Evolutionary conservation across 2,329 filamentous ascomycete species (phyloP).

Genomic region (Cytospora mali): DNA sequence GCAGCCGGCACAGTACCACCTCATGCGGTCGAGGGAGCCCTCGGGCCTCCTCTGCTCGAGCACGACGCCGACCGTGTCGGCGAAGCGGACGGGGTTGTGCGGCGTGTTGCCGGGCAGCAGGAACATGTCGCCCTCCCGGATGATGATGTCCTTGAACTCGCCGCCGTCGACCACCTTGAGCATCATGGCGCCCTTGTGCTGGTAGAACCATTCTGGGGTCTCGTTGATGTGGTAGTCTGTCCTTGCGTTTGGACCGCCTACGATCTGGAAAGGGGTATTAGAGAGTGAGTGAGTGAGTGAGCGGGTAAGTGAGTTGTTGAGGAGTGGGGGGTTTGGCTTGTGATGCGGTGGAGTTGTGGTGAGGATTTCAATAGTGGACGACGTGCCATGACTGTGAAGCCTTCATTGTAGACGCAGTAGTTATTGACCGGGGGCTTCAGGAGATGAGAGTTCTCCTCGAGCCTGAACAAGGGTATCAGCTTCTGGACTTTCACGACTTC

Average conservation of each 20-base stretch:
- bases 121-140: constrained; percentile 92
- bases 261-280: constrained; percentile 58
- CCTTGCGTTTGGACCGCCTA: constrained; percentile 92
- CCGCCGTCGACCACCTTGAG: constrained; percentile 82
- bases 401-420: constrained; percentile 90
- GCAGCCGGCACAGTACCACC: constrained; percentile 86
- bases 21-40: constrained; percentile 72
- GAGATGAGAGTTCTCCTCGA: constrained; percentile 87
- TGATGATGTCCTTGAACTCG: constrained; percentile 80
- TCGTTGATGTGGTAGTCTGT: constrained; percentile 99
- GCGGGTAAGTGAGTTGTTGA: constrained; percentile 14
- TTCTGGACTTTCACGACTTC: constrained; percentile 20
- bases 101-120: constrained; percentile 91
- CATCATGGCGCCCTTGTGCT: constrained; percentile 90
- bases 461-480: constrained; percentile 49
- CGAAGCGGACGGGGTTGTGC: constrained; percentile 93
- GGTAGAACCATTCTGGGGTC: constrained; percentile 98
- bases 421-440: constrained; percentile 95
- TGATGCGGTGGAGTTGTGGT: background rate
- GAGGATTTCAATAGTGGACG: background rate
- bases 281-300: no score
- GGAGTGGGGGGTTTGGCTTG: no score
- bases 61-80: constrained; percentile 90
- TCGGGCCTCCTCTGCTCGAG: constrained; percentile 81
- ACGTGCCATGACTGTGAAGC: constrained; percentile 78